These are phyloP conservation scores for Monosporascus sp. DNA, from an alignment of 2,329 filamentous ascomycete genomes.

Conservation along the genomic window DNA sequence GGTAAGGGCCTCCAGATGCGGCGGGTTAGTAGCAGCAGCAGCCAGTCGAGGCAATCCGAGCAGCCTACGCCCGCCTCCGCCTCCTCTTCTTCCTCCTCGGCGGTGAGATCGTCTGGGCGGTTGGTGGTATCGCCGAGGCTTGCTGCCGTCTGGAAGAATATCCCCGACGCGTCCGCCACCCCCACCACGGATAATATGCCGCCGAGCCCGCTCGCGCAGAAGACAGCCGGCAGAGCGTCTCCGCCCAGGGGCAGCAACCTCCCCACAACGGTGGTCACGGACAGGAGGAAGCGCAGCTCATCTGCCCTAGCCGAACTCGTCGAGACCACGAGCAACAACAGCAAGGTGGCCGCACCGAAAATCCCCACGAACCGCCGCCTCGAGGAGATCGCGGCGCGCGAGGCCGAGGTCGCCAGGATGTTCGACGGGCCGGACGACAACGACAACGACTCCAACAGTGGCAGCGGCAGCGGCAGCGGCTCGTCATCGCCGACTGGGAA, in stretches of 20 bases:
- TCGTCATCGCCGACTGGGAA: background rate
- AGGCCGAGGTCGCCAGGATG: slow-evolving; percentile 22
- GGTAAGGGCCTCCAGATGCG: slow-evolving; percentile 41
- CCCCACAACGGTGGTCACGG: slow-evolving; percentile 30
- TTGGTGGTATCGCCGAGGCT: too few species aligned
- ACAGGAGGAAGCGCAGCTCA: slow-evolving; percentile 37
- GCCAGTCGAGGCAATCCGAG: slow-evolving; percentile 25
- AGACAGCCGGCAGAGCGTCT: slow-evolving; percentile 21
- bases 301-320: slow-evolving; percentile 13
- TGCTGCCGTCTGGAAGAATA: background rate
- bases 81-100: slow-evolving; percentile 20
- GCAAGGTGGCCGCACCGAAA: slow-evolving; percentile 5
- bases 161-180: background rate
- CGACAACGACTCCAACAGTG: slow-evolving; percentile 24
- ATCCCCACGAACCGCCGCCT: slow-evolving; percentile 17
- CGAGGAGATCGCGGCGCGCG: slow-evolving; percentile 23
- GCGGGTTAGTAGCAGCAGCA: slow-evolving; percentile 33
- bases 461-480: background rate
- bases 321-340: background rate
- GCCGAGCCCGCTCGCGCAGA: slow-evolving; percentile 39
- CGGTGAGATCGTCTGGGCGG: slow-evolving; percentile 16
- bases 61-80: slow-evolving; percentile 1
- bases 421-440: slow-evolving; percentile 42
- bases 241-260: slow-evolving; percentile 10
- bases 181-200: slow-evolving; percentile 9